A percentile compares a stretch with the other conserved stretches of the same genome.
These are phyloP conservation scores for Cenchrus fungigraminus DNA, from an alignment of 176 grass and related monocot genomes.

Conservation along the genomic window DNA sequence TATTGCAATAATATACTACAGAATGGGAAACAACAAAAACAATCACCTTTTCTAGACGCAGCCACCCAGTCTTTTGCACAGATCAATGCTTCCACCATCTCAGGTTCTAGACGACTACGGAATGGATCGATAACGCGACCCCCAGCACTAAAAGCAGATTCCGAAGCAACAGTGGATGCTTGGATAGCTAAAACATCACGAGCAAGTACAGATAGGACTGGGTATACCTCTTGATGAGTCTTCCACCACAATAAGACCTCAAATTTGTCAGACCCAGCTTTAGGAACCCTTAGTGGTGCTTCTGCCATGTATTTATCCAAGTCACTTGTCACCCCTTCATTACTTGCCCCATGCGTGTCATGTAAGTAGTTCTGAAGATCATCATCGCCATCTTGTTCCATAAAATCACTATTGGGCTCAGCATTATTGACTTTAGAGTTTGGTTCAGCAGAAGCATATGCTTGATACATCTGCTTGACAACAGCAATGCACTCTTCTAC, in stretches of 20 bases:
- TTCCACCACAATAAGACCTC: conserved; percentile 21
- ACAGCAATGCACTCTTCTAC: neutral
- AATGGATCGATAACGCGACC: neutral
- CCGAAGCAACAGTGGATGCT: conserved; percentile 19
- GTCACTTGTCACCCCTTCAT: neutral
- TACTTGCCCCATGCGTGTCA: neutral
- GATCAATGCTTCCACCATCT: conserved; percentile 9
- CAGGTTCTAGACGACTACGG: neutral
- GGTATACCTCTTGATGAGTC: conserved; percentile 2
- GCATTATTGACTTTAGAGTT: neutral
- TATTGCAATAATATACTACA: neutral
- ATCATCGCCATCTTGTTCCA: neutral
- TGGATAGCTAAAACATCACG: neutral
- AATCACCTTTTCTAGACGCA: neutral
- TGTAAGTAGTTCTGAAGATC: neutral
- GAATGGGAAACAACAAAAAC: neutral
- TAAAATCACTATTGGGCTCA: neutral
- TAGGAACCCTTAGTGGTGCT: neutral
- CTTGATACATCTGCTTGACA: neutral
- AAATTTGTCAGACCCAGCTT: neutral
- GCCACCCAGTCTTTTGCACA: neutral
- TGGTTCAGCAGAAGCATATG: neutral
- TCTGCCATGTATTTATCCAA: conserved; percentile 20
- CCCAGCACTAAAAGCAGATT: neutral
- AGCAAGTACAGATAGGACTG: neutral